Base-by-base conservation (phyloP, 2,329 filamentous ascomycete species). In the Penicillium rolfsii region DNA sequence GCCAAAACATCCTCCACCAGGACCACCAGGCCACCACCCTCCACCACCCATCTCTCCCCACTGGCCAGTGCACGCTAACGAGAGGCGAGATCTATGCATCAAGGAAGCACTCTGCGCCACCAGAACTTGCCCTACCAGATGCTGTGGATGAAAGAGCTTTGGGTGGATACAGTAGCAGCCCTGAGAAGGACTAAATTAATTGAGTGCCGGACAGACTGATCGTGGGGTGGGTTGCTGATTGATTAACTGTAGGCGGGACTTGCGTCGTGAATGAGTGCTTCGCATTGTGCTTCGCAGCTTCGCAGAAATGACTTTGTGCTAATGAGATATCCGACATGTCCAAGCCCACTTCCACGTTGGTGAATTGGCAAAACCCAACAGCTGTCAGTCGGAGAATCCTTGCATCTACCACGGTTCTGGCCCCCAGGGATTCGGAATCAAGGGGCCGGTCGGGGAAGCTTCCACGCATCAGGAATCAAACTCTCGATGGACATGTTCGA, bases 21-120 rank as follows among this genome's bases (percentile, higher is more conserved):
- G 35, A 36, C 35, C 35, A 36, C 35, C 35, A 36, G 30, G 7
- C 30, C 30, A 5, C 7, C 5, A 33, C 2, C 19, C 2, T 24
- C 49, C 49, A 26, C 30, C 49, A 36, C 49, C 6, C 16, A 52
- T 14, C 9, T 33, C 19, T 14, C 11, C 35, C 35, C 9, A 33
- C 35, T 36, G 35, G 28, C 22, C 50, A 40, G 50, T 52, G 19
- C 22, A 38, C 57, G 52, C 57, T 57, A 56, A 40, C 35, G 40
- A n/a, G 22, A 30, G 53, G 43, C 48, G 19, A 46, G 58, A 60
- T 56, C 46, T 38, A 55, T 40, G 33, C 5, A 35, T 38, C 33
- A 24, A 26, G 33, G 22, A 36, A 36, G 12, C 53, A 46, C 49
- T 41, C 41, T 58, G 50, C 57, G 57, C 57, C 57, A 58, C 57